A percentile compares a stretch with the other conserved stretches of the same genome.
These are phyloP conservation scores for Sarcodon sp. DNA, from an alignment of 768 basidiomycete genomes.

Conservation along the genomic window DNA sequence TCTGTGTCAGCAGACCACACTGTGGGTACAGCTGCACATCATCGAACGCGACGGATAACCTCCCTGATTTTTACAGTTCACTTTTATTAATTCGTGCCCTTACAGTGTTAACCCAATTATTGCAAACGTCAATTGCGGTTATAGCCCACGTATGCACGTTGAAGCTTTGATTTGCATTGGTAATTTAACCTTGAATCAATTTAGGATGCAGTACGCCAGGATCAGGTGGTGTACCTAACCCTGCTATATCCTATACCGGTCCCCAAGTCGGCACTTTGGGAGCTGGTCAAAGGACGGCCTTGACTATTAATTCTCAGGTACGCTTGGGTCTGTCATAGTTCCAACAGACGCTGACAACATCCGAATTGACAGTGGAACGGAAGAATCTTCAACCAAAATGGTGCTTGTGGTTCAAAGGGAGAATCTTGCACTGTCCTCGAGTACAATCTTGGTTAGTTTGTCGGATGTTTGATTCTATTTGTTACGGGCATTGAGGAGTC, in stretches of 20 bases:
- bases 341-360: no score
- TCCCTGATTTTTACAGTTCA: slow-evolving; percentile 8
- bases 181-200: background rate
- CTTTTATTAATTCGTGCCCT: slow-evolving; percentile 22
- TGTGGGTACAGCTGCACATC: no score
- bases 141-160: slow-evolving; percentile 18
- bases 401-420: slow-evolving; percentile 22
- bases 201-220: slow-evolving; percentile 1
- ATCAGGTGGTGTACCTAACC: background rate
- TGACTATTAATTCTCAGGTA: slow-evolving; percentile 12
- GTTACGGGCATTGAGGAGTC: no score
- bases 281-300: slow-evolving; percentile 14
- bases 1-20: no score
- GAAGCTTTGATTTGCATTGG: no score
- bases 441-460: slow-evolving; percentile 23
- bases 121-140: slow-evolving; percentile 26
- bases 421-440: slow-evolving; percentile 26
- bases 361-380: slow-evolving; percentile 23
- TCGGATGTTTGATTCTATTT: no score
- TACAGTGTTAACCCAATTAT: slow-evolving; percentile 20
- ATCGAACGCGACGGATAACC: no score
- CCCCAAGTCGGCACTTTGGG: slow-evolving; percentile 19
- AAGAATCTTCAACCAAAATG: slow-evolving; percentile 25
- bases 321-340: no score
- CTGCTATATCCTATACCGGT: slow-evolving; percentile 16